These are phyloP conservation scores for Tolypocladium inflatum DNA, from an alignment of 2,329 filamentous ascomycete genomes.

Conservation along the genomic window DNA sequence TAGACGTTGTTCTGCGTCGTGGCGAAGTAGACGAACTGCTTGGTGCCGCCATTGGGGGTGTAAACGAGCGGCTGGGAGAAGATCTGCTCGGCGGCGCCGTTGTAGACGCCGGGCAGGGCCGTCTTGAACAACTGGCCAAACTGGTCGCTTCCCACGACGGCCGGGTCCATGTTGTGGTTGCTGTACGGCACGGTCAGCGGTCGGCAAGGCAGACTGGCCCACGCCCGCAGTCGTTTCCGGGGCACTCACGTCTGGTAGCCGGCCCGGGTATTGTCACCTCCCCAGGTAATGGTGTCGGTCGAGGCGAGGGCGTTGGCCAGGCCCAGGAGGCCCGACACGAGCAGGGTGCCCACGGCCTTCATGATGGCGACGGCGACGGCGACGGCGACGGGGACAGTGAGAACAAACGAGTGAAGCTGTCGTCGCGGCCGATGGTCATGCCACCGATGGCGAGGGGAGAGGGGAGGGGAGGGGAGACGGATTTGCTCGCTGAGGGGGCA, in stretches of 20 bases:
- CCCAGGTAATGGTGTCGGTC: constrained; percentile 52
- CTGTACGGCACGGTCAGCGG: constrained; percentile 7
- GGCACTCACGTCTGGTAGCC: constrained; percentile 42
- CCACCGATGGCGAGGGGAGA: not conserved
- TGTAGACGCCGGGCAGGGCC: constrained; percentile 40
- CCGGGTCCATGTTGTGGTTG: constrained; percentile 56
- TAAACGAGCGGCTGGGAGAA: constrained; percentile 40
- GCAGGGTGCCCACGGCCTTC: constrained; percentile 15
- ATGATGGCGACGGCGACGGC: constrained; percentile 6
- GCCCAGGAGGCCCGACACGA: constrained; percentile 22
- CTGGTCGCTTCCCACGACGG: constrained; percentile 42
- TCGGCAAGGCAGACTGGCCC: not conserved
- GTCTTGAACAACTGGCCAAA: constrained; percentile 48
- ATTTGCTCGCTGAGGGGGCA: not conserved
- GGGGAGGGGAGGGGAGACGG: not conserved
- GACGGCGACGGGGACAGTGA: not conserved
- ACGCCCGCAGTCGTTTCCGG: not conserved
- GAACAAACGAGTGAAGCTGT: not conserved
- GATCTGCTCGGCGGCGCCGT: constrained; percentile 38
- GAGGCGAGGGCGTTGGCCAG: constrained; percentile 24
- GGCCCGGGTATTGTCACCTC: constrained; percentile 43
- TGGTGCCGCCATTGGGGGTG: constrained; percentile 33
- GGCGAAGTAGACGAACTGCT: constrained; percentile 45
- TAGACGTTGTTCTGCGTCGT: constrained; percentile 50
- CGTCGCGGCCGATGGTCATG: not conserved